Evolutionary conservation across 257 asterid genomes (phyloP), one percentile per base, ranked within the genome.

Genomic region (Nicotiana knightiana): DNA sequence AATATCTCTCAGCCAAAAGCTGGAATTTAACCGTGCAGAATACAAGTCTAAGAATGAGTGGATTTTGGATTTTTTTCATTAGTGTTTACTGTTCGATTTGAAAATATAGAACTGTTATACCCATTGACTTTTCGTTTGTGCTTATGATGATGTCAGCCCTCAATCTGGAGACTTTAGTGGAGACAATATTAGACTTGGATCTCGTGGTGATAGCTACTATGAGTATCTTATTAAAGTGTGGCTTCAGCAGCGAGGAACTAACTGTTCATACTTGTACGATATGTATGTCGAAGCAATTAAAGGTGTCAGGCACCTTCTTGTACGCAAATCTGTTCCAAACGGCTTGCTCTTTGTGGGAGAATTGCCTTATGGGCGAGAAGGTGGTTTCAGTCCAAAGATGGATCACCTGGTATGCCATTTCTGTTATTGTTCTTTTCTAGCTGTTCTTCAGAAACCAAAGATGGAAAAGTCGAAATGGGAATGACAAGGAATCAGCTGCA

Each of bases 121-220:
- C 28, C 10, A 1, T 75, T 75, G 80, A 75, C 80, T 75, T 28
- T 26, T 51, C 26, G 12, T 26, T 86, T 88, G 58, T 57, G 13
- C 81, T 81, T 88, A 46, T 86, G 71, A 63, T 87, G 87, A 71
- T 80, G 86, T 87, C 97, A 94, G 99, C 87, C 99, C 99, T 87
- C 87, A 83, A 13, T 88, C 97, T 71, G 99, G 98, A 86, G 88
- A 86, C 58, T 96, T 94, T 86, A 93, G 90, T 80, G 98, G 99
- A 81, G 91, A 93, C 17, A 94, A 93, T 84, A 94, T 96, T 82
- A 91, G 99, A 86, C 98, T 96, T 85, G 98, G 98, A 88, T 96
- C 99, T 76, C 97, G 98, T 33, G 98, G 98, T 53, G 99, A 96
- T 88, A 94, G 98, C 90, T 96, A 96, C 86, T 96, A 94, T 67